These are phyloP conservation scores for Boletus smithii DNA, from an alignment of 1,284 basidiomycete genomes.

Conservation along the genomic window DNA sequence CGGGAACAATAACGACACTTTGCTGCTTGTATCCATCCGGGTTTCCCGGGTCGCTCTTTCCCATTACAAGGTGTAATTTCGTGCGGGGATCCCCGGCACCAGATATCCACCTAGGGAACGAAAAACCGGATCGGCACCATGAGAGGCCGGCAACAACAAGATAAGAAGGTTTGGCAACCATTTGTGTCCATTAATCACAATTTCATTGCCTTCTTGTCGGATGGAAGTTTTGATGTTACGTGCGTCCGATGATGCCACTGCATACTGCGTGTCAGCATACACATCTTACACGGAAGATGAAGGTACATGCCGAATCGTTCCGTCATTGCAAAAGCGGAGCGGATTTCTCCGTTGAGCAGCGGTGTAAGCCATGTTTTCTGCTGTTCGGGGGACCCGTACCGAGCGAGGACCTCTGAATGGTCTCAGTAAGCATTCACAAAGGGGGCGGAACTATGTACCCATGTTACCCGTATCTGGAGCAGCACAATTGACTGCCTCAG, in stretches of 20 bases:
- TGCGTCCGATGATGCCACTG: constrained; percentile 93
- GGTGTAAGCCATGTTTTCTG: constrained; percentile 90
- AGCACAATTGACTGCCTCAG: constrained; percentile 87
- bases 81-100: constrained; percentile 94
- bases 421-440: constrained; percentile 2
- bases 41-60: constrained; percentile 81
- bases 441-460: constrained; percentile 50
- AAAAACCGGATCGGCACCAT: constrained; percentile 9
- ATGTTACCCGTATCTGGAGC: constrained; percentile 97
- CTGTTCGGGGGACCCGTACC: constrained; percentile 87
- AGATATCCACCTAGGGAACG: constrained; percentile 79
- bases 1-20: constrained; percentile 90
- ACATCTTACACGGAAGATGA: neutral
- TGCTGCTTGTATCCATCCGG: constrained; percentile 78
- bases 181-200: constrained; percentile 96
- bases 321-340: constrained; percentile 94
- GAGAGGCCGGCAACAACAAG: constrained; percentile 3
- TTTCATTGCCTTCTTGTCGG: constrained; percentile 79
- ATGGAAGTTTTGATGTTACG: constrained; percentile 94
- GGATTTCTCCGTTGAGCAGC: constrained; percentile 87
- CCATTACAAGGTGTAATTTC: constrained; percentile 89
- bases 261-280: constrained; percentile 4
- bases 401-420: constrained; percentile 84
- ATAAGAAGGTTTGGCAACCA: constrained; percentile 51
- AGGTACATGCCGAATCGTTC: constrained; percentile 72